phyloP scores from a whole-genome alignment of 768 basidiomycete species.

The Tricholoma sp. region DNA sequence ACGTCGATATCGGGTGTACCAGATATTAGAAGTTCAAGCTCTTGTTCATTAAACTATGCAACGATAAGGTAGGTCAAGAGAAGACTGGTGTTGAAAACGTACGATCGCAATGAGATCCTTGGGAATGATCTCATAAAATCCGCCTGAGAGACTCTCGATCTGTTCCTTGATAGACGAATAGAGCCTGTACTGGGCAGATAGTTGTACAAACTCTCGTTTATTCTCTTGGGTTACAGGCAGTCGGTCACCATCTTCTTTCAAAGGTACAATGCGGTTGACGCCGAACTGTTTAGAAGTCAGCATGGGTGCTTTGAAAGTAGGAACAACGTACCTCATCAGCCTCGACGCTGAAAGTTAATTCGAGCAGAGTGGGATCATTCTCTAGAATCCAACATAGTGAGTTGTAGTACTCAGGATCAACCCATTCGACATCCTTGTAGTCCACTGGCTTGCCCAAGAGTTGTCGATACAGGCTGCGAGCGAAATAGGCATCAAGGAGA shows the following conservation, averaged over 20 bases:
- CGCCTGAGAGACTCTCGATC: conserved; percentile 82
- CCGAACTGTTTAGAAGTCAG: conserved; percentile 61
- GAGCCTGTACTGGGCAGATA: conserved; percentile 91
- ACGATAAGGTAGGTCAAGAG: conserved; percentile 2
- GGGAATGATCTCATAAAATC: conserved; percentile 98
- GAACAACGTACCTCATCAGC: conserved; percentile 73
- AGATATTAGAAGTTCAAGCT: conserved; percentile 89
- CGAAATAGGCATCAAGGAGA: conserved; percentile 96
- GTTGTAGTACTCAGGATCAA: conserved; percentile 98
- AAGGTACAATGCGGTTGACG: conserved; percentile 77
- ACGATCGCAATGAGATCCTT: conserved; percentile 93
- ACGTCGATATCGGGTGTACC: conserved; percentile 99
- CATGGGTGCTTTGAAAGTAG: neutral
- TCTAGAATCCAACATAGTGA: conserved; percentile 97
- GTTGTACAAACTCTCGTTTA: conserved; percentile 92
- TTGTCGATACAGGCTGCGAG: conserved; percentile 93
- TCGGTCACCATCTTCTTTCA: conserved; percentile 82
- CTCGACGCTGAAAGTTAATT: conserved; percentile 93
- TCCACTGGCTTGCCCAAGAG: conserved; percentile 92
- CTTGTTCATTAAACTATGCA: conserved; percentile 85
- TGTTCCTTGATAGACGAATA: conserved; percentile 95
- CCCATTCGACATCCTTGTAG: conserved; percentile 94
- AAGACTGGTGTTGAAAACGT: conserved; percentile 23
- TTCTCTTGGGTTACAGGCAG: conserved; percentile 95
- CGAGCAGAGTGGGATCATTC: conserved; percentile 83